phyloP scores from a whole-genome alignment of 1,284 basidiomycete genomes.

The Cryptococcus sp. region DNA sequence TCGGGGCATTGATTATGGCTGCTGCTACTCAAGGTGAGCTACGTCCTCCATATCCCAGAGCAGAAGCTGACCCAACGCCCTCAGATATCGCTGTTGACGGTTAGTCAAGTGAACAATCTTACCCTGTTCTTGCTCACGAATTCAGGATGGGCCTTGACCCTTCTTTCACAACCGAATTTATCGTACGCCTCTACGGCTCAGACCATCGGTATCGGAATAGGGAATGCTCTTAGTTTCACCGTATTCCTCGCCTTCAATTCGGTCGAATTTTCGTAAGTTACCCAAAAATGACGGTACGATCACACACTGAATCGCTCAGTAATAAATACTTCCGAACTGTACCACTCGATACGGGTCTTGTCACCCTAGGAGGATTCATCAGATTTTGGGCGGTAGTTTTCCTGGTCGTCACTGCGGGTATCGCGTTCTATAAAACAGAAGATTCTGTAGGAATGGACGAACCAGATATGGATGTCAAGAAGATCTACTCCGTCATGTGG shows the following conservation, averaged over 20 bases:
- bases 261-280: conserved; percentile 75
- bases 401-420: conserved; percentile 77
- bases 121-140: conserved; percentile 8
- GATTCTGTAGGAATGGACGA: conserved; percentile 66
- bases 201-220: conserved; percentile 93
- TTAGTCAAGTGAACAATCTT: conserved; percentile 27
- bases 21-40: conserved; percentile 89
- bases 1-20: conserved; percentile 86
- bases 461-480: conserved; percentile 82
- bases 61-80: neutral
- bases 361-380: conserved; percentile 77
- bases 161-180: conserved; percentile 90
- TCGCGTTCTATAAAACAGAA: conserved; percentile 87
- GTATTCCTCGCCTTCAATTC: conserved; percentile 97
- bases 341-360: conserved; percentile 67
- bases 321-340: conserved; percentile 65
- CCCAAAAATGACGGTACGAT: neutral
- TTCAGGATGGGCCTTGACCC: conserved; percentile 89
- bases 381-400: conserved; percentile 81
- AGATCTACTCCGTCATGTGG: conserved; percentile 94
- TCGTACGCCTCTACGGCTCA: conserved; percentile 98
- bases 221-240: conserved; percentile 94
- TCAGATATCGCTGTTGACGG: conserved; percentile 96
- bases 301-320: conserved; percentile 20
- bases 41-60: neutral